phyloP scores from a whole-genome alignment of 2,329 filamentous ascomycete species.

The Chaetothyriales sp. region DNA sequence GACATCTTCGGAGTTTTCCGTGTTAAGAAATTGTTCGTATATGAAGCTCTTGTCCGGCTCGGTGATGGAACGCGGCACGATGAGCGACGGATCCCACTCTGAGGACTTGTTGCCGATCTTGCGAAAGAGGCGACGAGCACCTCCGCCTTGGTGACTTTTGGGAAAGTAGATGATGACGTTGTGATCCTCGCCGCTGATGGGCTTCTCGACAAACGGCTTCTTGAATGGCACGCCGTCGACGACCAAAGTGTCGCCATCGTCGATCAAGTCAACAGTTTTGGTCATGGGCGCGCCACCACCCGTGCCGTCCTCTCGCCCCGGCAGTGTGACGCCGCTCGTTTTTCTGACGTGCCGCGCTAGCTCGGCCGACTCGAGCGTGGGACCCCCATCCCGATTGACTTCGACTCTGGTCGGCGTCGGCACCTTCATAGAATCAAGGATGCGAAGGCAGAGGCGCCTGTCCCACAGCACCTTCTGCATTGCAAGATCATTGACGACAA shows the following conservation, averaged over 20 bases:
- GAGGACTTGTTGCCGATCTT: slow-evolving; percentile 99
- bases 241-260: slow-evolving; percentile 73
- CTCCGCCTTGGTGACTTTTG: slow-evolving; percentile 56
- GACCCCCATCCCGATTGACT: slow-evolving; percentile 85
- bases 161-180: slow-evolving; percentile 98
- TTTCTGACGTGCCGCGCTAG: slow-evolving; percentile 68
- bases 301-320: slow-evolving; percentile 55
- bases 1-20: slow-evolving; percentile 95
- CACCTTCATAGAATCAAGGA: slow-evolving; percentile 79
- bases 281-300: slow-evolving; percentile 44
- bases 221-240: slow-evolving; percentile 71
- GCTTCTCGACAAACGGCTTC: slow-evolving; percentile 97
- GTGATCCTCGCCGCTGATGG: slow-evolving; percentile 94
- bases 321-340: slow-evolving; percentile 62
- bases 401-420: slow-evolving; percentile 80
- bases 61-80: slow-evolving; percentile 63
- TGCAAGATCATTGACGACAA: slow-evolving; percentile 91
- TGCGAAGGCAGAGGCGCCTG: slow-evolving; percentile 70
- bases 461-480: slow-evolving; percentile 99
- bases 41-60: slow-evolving; percentile 76
- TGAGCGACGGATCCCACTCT: slow-evolving; percentile 70
- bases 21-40: slow-evolving; percentile 92
- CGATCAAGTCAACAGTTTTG: slow-evolving; percentile 66
- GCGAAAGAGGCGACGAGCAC: slow-evolving; percentile 80
- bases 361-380: slow-evolving; percentile 61